Evolutionary conservation across 179 eudicot genomes (phyloP), one percentile per base, ranked within the genome.

Genomic region (Spergularia azorica): DNA sequence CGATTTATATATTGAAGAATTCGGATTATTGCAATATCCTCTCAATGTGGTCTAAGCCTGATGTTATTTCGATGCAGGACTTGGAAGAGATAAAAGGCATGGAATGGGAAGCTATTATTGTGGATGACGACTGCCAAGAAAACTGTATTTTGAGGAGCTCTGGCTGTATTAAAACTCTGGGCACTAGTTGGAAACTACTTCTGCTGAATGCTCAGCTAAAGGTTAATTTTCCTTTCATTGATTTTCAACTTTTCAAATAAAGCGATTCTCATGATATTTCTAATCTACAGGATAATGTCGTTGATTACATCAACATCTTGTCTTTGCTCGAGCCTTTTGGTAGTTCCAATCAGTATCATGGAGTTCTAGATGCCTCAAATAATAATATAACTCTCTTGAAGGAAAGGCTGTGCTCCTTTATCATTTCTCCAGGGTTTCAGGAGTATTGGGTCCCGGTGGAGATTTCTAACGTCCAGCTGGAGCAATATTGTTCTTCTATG

Each of bases 371-470:
- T 70, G 88, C 80, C 63, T 79, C 81, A 32, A 77, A 56, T 72
- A 86, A 71, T 52, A 77, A 68, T 72, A 65, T 87, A 46, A 56
- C 74, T 76, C 71, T 79, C 39, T 76, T 89, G 80, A 88, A 81
- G 86, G 91, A 88, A 72, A 86, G 82, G 51, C 76, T 92, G 78
- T 88, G 86, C 32, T 77, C 76, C 36, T 84, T 80, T 76, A 72
- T 83, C 70, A 82, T 84, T 17, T 84, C 71, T 82, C 84, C 92
- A 48, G 91, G 85, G 79, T 92, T 88, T 79, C 63, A 85, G 46
- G 99, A 96, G 81, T 96, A 86, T 71, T 96, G 96, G 99, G 91
- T 96, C 70, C 99, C 99, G 20, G 94, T 86, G 43, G 86, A 81
- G 78, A 76, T 90, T 63, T 91, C 99, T 46, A 83, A 89, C 79